phyloP scores from a whole-genome alignment of 2,329 filamentous ascomycete species.

The Paramyrothecium sp. region DNA sequence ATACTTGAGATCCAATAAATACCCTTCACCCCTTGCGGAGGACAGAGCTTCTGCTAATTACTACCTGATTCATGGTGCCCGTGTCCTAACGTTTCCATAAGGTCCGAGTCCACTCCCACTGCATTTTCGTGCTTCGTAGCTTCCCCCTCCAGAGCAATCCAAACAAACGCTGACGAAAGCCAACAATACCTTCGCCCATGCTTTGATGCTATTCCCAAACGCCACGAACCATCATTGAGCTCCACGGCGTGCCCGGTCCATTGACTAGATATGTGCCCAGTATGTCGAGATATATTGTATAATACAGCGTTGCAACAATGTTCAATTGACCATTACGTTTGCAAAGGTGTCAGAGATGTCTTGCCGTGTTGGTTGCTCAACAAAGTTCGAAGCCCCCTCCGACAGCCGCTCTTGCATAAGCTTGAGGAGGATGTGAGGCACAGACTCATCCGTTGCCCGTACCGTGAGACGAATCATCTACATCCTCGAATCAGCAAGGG shows the following conservation, averaged over 20 bases:
- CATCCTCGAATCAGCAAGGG: slow-evolving; percentile 11
- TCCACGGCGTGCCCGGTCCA: not conserved
- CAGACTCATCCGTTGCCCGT: slow-evolving; percentile 86
- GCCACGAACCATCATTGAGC: not conserved
- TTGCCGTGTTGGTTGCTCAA: slow-evolving; percentile 41
- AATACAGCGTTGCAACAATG: slow-evolving; percentile 6
- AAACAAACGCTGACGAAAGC: not conserved
- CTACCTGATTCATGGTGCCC: not conserved
- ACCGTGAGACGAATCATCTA: slow-evolving; percentile 96
- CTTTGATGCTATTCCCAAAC: not conserved
- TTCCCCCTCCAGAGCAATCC: not conserved
- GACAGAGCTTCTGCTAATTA: not conserved
- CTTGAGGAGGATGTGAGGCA: slow-evolving; percentile 77
- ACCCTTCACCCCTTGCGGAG: not conserved
- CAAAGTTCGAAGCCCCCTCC: slow-evolving; percentile 42
- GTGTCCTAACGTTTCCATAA: not conserved
- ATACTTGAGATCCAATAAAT: not conserved
- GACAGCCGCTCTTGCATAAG: slow-evolving; percentile 83
- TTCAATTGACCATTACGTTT: slow-evolving; percentile 51
- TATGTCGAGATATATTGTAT: slow-evolving; percentile 19
- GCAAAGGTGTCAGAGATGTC: slow-evolving; percentile 57
- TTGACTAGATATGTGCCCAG: slow-evolving; percentile 9
- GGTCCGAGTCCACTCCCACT: not conserved
- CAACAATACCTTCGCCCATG: not conserved
- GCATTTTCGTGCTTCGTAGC: not conserved